These are phyloP conservation scores for Solanum chilense DNA, from an alignment of 257 asterid species.

Conservation along the genomic window DNA sequence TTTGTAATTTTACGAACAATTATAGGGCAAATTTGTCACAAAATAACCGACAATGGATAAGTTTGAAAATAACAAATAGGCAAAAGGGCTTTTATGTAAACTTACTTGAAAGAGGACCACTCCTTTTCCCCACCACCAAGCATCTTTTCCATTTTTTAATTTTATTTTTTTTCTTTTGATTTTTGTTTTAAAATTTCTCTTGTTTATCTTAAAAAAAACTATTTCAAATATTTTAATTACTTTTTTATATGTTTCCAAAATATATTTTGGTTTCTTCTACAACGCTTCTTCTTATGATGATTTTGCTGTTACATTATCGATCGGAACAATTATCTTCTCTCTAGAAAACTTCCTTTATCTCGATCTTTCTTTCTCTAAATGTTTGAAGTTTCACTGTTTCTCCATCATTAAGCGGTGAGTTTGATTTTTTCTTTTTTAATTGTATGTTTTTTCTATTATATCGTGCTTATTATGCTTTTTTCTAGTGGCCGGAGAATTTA, in stretches of 20 bases:
- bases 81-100: background rate
- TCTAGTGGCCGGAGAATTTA: background rate
- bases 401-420: constrained; percentile 3
- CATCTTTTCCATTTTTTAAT: background rate
- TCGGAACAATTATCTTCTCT: constrained; percentile 21
- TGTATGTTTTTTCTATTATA: background rate
- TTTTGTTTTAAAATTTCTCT: background rate
- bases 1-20: background rate
- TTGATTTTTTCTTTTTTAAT: background rate
- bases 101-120: background rate
- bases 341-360: background rate
- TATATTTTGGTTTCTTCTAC: constrained; percentile 48
- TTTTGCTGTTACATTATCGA: constrained; percentile 38
- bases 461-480: background rate
- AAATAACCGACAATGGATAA: background rate
- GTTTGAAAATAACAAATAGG: background rate
- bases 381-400: background rate
- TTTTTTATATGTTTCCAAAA: background rate
- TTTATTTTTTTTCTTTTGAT: background rate
- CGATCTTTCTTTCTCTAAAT: constrained; percentile 23
- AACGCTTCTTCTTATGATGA: constrained; percentile 40
- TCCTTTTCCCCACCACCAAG: constrained; percentile 13
- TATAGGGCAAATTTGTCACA: background rate
- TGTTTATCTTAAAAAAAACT: background rate
- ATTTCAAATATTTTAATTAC: background rate